Evolutionary conservation across 768 basidiomycete genomes (phyloP).

Genomic region (Auricularia heimuer): DNA sequence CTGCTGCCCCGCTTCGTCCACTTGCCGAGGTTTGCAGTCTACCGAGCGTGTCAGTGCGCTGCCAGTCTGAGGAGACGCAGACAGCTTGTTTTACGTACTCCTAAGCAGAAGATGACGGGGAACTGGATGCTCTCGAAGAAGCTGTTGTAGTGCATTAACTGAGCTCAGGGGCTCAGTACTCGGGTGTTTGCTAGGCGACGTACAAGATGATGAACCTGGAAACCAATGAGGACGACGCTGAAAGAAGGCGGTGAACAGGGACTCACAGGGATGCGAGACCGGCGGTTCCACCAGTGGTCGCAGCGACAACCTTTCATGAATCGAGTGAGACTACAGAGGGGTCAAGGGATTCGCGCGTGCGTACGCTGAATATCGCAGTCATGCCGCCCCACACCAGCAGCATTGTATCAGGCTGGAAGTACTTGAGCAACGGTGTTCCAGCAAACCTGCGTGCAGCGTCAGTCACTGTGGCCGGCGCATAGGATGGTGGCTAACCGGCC

Average conservation of each 20-base stretch:
- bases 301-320: background rate
- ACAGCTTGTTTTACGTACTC: background rate
- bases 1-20: slow-evolving; percentile 4
- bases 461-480: background rate
- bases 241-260: background rate
- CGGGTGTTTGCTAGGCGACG: too few relatives aligned
- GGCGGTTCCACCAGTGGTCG: background rate
- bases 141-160: slow-evolving; percentile 15
- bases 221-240: background rate
- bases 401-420: background rate
- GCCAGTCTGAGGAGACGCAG: background rate
- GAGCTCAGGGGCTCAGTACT: too few relatives aligned
- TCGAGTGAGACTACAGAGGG: background rate
- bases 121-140: slow-evolving; percentile 24
- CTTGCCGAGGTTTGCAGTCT: slow-evolving; percentile 4
- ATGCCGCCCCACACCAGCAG: background rate
- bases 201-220: background rate
- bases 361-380: background rate
- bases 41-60: background rate
- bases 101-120: slow-evolving; percentile 3
- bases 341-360: background rate
- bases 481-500: background rate
- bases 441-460: background rate
- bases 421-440: background rate
- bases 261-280: background rate